Evolutionary conservation across 441 rosid species (phyloP).

Genomic region (Jatropha podagrica): DNA sequence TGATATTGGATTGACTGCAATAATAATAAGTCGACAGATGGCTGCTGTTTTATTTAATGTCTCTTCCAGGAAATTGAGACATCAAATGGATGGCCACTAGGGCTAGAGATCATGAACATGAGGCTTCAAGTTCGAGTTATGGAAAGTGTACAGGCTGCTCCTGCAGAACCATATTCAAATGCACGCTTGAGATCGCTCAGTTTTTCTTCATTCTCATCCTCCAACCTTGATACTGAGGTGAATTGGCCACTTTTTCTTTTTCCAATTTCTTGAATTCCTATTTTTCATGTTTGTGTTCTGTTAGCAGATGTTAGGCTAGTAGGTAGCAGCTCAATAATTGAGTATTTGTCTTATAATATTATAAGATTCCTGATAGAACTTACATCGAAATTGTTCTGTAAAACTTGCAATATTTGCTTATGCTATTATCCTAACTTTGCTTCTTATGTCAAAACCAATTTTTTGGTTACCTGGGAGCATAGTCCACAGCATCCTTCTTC

Average conservation of each 20-base stretch:
- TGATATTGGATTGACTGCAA: neutral
- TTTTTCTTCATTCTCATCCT: constrained; percentile 50
- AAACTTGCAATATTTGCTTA: neutral
- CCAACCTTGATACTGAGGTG: constrained; percentile 60
- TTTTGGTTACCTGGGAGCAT: neutral
- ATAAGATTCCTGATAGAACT: neutral
- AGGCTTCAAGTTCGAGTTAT: constrained; percentile 30
- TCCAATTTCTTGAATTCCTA: neutral
- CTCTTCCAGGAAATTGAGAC: constrained; percentile 35
- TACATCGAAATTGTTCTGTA: neutral
- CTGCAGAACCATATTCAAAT: constrained; percentile 25
- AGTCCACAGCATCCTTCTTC: constrained; percentile 61
- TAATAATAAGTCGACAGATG: neutral
- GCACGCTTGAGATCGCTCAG: constrained; percentile 23
- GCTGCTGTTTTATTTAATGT: neutral
- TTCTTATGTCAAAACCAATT: neutral
- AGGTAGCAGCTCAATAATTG: no score
- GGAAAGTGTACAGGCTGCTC: constrained; percentile 29
- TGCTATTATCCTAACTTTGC: neutral
- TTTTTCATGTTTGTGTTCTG: neutral
- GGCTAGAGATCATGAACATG: constrained; percentile 44
- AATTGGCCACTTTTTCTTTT: neutral
- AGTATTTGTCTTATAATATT: no score
- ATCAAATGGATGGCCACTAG: constrained; percentile 60
- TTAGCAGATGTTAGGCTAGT: neutral